These are phyloP conservation scores for Apophysomyces variabilis DNA, from an alignment of 371 early-diverging fungal genomes.

Conservation along the genomic window DNA sequence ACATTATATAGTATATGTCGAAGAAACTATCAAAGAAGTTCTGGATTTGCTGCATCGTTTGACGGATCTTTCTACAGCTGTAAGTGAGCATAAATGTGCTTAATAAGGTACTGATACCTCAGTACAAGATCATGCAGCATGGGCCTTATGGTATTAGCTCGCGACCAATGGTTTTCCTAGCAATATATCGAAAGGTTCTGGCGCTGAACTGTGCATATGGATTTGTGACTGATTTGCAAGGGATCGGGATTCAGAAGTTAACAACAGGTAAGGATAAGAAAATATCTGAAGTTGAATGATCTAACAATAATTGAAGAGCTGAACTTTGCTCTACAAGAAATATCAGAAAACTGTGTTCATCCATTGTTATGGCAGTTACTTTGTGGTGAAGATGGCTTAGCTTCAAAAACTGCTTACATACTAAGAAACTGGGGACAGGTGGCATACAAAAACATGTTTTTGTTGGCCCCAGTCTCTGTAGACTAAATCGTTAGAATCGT, in stretches of 20 bases:
- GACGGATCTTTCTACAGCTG: constrained; percentile 17
- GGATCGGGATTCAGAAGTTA: constrained; percentile 1
- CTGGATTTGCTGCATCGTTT: neutral
- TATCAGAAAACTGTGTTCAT: constrained; percentile 30
- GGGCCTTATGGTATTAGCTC: constrained; percentile 53
- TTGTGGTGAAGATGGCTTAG: constrained; percentile 32
- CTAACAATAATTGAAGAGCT: constrained; percentile 24
- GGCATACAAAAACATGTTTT: constrained; percentile 12
- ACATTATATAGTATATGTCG: neutral
- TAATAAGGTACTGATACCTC: neutral
- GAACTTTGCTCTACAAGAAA: constrained; percentile 6
- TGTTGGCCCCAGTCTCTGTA: constrained; percentile 15
- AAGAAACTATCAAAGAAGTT: neutral
- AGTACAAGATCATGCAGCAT: constrained; percentile 36
- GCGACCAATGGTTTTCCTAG: constrained; percentile 32
- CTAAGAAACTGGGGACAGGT: constrained; percentile 18
- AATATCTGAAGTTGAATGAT: neutral
- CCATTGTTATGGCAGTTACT: constrained; percentile 40
- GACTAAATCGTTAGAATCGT: too few species aligned
- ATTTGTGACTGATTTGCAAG: constrained; percentile 3
- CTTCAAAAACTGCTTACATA: constrained; percentile 18
- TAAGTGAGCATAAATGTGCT: constrained; percentile 10
- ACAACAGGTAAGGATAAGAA: constrained; percentile 19
- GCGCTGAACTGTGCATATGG: constrained; percentile 18
- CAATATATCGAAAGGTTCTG: constrained; percentile 32